Evolutionary conservation across 78 protist species (phyloP), one percentile per base, ranked within the genome.

Genomic region (Dictyostelium purpureum): DNA sequence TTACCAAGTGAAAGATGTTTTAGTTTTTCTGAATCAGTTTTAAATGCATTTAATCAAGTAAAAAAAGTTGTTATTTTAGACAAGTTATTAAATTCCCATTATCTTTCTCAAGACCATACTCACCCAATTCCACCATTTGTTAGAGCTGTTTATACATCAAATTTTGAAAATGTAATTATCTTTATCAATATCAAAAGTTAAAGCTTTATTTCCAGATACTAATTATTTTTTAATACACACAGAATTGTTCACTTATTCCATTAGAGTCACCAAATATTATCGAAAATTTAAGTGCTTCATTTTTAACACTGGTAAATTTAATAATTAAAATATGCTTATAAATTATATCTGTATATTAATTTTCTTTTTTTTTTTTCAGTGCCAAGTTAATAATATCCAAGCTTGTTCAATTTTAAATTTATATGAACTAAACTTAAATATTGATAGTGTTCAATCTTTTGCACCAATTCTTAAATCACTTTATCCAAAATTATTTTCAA

Each of bases 201-300:
- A 33, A 24, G 33, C 14, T 33, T 28, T 14, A 35, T 33, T 65
- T 33, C 40, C 33, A n/a, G n/a, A n/a, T n/a, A n/a, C n/a, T n/a
- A n/a, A n/a, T n/a, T n/a, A n/a, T n/a, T n/a, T n/a, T n/a, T n/a
- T n/a, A n/a, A n/a, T n/a, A n/a, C n/a, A n/a, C n/a, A n/a, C 11
- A 71, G 79, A 47, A 26, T 28, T 71, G 28, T 35, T 51, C 81
- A 21, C 54, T 81, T 9, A 52, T 26, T 2, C 89, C 89, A 47
- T 45, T 85, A 45, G 92, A 85, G 61, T 74, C 92, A 73, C 79
- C 92, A 43, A 85, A 85, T 74, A 45, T 85, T 2, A 70, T 85
- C 14, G 71, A 85, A 69, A 52, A 66, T 28, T 19, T 85, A 21
- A 56, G 81, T 43, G 80, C 92, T 31, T 66, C 83, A 40, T 35